Percentiles rank a stretch among this genome's conserved stretches.
Evolutionary conservation across 306 rosid genomes (phyloP).

Genomic region (Echinosophora koreensis): DNA sequence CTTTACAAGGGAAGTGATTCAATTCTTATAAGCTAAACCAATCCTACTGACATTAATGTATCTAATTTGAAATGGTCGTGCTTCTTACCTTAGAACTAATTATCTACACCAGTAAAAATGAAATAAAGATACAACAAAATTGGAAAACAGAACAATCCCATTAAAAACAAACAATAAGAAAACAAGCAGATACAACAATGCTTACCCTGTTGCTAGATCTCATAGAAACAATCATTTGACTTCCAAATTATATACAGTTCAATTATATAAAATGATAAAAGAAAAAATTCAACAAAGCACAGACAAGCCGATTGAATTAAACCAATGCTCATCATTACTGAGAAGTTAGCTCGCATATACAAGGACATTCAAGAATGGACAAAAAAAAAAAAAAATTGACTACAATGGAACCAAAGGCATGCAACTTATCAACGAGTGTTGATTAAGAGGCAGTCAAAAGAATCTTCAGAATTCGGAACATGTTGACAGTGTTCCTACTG

Average conservation of each 20-base stretch:
- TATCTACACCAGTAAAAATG: too few relatives aligned
- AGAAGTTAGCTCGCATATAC: conserved; percentile 56
- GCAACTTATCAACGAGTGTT: conserved; percentile 45
- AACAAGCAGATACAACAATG: not conserved
- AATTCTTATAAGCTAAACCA: conserved; percentile 2
- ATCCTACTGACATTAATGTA: too few relatives aligned
- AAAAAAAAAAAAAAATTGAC: not conserved
- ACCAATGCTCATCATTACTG: conserved; percentile 43
- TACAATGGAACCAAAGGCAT: conserved; percentile 20
- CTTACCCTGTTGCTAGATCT: conserved; percentile 12
- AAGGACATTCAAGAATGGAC: conserved; percentile 35
- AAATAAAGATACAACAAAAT: too few relatives aligned
- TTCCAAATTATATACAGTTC: conserved; percentile 22
- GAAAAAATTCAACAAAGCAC: not conserved
- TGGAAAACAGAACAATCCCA: not conserved
- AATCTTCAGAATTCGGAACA: conserved; percentile 26
- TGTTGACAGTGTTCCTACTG: not conserved
- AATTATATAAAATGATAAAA: conserved; percentile 12
- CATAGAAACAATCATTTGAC: not conserved
- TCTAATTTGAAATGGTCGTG: too few relatives aligned
- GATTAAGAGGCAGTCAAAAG: conserved; percentile 41
- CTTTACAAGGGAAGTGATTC: not conserved
- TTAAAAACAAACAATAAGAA: not conserved
- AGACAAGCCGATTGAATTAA: not conserved
- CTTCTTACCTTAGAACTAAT: too few relatives aligned